Evolutionary conservation across 805 yeast genomes (phyloP).

Genomic region (Zygotorulaspora florentina): DNA sequence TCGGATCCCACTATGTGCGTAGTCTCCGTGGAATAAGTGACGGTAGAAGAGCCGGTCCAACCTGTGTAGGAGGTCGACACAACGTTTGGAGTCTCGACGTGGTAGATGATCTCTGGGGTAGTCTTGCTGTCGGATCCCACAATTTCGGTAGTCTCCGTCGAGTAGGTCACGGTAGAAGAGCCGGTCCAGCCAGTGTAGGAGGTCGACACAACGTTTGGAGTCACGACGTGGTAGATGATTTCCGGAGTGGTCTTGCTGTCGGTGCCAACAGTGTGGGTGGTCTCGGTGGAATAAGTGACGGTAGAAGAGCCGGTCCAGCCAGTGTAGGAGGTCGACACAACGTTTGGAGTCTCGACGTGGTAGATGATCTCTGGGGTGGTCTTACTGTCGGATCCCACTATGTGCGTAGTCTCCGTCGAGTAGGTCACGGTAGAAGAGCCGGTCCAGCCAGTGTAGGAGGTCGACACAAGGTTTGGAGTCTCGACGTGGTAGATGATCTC

Average conservation of each 20-base stretch:
- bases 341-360: constrained; percentile 1
- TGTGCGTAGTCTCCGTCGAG: background rate
- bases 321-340: background rate
- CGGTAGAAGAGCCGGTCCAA: too few species aligned
- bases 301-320: constrained; percentile 12
- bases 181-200: too few species aligned
- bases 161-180: too few species aligned
- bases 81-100: too few species aligned
- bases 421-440: background rate
- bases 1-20: too few species aligned
- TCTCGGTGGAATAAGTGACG: constrained; percentile 11
- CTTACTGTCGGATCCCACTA: constrained; percentile 8
- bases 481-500: constrained; percentile 17
- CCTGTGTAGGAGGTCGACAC: too few species aligned
- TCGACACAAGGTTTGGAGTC: constrained; percentile 10
- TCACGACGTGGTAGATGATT: constrained; percentile 6
- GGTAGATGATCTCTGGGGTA: too few species aligned
- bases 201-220: too few species aligned
- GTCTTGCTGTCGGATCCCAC: too few species aligned
- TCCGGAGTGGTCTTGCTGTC: background rate
- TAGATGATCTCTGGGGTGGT: constrained; percentile 9
- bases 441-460: constrained; percentile 1
- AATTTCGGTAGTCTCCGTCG: too few species aligned
- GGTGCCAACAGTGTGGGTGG: constrained; percentile 4
- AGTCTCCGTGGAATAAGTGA: too few species aligned